Evolutionary conservation across 148 eudicot genomes (phyloP).

Genomic region (Spergularia marina): DNA sequence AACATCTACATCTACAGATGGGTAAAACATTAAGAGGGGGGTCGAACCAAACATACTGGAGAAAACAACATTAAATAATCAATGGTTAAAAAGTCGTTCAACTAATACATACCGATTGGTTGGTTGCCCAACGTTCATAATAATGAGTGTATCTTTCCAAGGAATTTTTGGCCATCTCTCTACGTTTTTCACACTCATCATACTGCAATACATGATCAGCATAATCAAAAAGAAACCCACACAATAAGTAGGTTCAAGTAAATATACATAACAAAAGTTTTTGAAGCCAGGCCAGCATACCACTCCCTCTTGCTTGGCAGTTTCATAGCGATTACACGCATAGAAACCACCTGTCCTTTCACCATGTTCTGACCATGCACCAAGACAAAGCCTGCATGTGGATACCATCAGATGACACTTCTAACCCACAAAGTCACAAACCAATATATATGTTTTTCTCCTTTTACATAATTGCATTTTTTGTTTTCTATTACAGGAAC

Average conservation of each 20-base stretch:
- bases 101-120: constrained; percentile 62
- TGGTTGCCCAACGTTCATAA: constrained; percentile 93
- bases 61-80: background rate
- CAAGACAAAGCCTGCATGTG: constrained; percentile 75
- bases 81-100: background rate
- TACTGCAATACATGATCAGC: constrained; percentile 42
- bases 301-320: constrained; percentile 89
- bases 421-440: background rate
- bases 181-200: constrained; percentile 79
- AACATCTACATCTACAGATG: background rate
- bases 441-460: background rate
- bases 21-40: background rate
- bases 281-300: constrained; percentile 33
- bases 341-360: constrained; percentile 92
- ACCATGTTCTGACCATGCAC: constrained; percentile 88
- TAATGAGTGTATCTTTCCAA: constrained; percentile 91
- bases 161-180: constrained; percentile 93
- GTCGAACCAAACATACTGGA: constrained; percentile 2
- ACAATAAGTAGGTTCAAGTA: background rate
- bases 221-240: background rate
- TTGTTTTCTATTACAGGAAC: background rate
- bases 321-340: constrained; percentile 92
- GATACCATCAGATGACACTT: constrained; percentile 16
- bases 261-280: background rate
- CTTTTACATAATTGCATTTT: background rate